These are phyloP conservation scores for Solanum dulcamara DNA, from an alignment of 257 asterid species.

Conservation along the genomic window DNA sequence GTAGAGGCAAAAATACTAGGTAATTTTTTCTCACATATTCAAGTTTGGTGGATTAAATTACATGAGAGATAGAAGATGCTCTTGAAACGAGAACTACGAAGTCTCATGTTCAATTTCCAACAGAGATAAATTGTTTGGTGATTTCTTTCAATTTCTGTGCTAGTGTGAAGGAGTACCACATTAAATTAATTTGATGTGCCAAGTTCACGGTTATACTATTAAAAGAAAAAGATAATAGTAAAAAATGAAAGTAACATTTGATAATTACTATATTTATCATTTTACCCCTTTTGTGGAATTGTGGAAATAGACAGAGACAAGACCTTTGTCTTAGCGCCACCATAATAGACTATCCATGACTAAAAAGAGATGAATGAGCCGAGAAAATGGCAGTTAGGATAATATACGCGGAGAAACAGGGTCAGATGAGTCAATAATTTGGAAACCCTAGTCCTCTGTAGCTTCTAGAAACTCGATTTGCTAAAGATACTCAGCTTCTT, in stretches of 20 bases:
- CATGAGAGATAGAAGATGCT: background rate
- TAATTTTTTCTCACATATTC: background rate
- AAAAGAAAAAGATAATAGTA: background rate
- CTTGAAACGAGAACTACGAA: background rate
- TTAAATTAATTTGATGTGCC: background rate
- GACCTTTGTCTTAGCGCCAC: background rate
- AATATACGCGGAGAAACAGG: background rate
- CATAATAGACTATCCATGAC: background rate
- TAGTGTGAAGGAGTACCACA: background rate
- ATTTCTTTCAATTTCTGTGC: background rate
- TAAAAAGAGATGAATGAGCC: background rate
- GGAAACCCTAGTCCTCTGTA: background rate
- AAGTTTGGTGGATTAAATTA: background rate
- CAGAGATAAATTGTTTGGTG: background rate
- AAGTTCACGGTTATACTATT: background rate
- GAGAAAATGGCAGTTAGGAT: background rate
- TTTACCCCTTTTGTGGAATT: background rate
- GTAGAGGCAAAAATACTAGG: background rate
- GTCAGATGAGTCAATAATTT: background rate
- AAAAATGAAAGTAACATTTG: background rate
- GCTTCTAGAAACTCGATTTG: background rate
- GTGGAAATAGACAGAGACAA: background rate
- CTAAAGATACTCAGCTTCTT: background rate
- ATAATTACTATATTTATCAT: background rate
- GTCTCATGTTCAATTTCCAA: background rate